Evolutionary conservation across 176 grass and related monocot species (phyloP), one percentile per base, ranked within the genome.

Genomic region (Oryza meyeriana): DNA sequence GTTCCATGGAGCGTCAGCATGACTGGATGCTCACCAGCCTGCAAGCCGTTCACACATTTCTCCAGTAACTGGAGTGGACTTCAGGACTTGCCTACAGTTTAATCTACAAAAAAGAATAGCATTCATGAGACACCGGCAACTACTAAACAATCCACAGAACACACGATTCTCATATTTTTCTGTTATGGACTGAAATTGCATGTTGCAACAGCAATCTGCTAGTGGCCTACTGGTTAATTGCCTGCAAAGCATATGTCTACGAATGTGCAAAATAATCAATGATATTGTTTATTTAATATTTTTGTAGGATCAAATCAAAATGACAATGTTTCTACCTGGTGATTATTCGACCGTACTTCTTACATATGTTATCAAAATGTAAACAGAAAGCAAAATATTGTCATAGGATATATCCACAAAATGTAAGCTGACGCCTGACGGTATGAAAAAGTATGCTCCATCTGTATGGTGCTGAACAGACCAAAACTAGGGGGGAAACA

Each of bases 1-100:
- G 77, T 76, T 71, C 76, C 72, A 68, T 86, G 61, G 82, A 84
- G 67, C 17, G 65, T 88, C 87, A 84, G 68, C 89, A 97, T 94
- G 83, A 9, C 76, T 92, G 58, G 22, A 40, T 80, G 47, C 66
- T 79, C 88, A 86, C 74, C 78, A 88, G 74, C 55, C 82, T 74
- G 29, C 34, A 61, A 85, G 39, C 20, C 61, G 67, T 36, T 13
- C 42, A 17, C 67, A 55, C 82, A 91, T 85, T 78, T 73, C 72
- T 77, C 81, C 61, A 65, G 36, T 48, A 77, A 38, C 76, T n/a
- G 55, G 22, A 36, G 36, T 71, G 12, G 0, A 2, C 47, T 74
- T 69, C 35, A 33, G 50, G 74, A 85, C 62, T 57, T n/a, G 9
- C 32, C 2, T 3, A 28, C 28, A 26, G 69, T 48, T 59, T 35